Base-by-base conservation (phyloP, 306 rosid species). In the Cyclanthera cordifolia region DNA sequence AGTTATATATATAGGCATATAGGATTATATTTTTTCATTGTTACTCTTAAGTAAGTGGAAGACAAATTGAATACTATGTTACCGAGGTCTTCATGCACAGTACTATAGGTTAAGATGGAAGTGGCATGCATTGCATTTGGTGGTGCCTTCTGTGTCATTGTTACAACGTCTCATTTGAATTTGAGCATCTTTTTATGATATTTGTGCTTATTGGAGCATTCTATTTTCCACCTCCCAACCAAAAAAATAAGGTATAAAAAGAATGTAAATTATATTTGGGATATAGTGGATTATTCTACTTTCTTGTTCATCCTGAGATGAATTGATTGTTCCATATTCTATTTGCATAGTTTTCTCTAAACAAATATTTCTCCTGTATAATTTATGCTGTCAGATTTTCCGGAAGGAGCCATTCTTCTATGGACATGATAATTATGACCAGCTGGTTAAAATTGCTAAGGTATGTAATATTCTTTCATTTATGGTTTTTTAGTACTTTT, bases 321-420 rank as follows among this genome's bases (percentile, higher is more conserved):
- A 15, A 21, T 46, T 24, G 46, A 58, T 43, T 15, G 41, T 19
- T 67, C 68, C 27, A 37, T 37, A 37, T 17, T 61, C 68, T 17
- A 4, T 16, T 6, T 32, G 51, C 56, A 2, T 45, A 32, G 25
- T 15, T 47, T 70, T 25, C 14, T 28, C 60, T 60, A 47, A 8
- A 67, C 14, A 17, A 53, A 37, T 13, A 19, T 51, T 34, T 25
- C 17, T 21, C 32, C n/a, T 37, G 53, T 70, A 9, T 19, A 73
- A 72, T 64, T 72, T 81, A 68, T 76, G 63, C 77, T 46, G 67
- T 67, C 82, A 81, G 82, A 81, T 81, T 17, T 81, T 81, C 69
- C 82, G 85, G 73, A 94, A 94, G 90, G 99, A 94, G 66, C 99
- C 99, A 23, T 94, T 94, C 85, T 90, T 94, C 77, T 90, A 86